Evolutionary conservation across 139 green algal genomes (phyloP).

Genomic region (Chara braunii): DNA sequence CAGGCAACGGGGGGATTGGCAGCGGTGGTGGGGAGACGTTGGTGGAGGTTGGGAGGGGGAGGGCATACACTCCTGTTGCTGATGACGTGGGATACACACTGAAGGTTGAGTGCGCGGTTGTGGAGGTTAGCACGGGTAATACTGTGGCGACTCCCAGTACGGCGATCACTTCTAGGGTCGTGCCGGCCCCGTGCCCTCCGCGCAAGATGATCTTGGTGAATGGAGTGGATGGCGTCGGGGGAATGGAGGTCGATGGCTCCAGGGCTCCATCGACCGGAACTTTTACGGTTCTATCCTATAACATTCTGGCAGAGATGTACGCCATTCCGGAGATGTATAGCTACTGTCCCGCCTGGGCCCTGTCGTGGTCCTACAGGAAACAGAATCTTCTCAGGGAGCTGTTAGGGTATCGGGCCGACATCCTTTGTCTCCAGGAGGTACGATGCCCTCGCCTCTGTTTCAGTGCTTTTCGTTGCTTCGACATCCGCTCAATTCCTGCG

Average conservation of each 20-base stretch:
- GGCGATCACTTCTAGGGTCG: slow-evolving; percentile 67
- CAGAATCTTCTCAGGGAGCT: slow-evolving; percentile 90
- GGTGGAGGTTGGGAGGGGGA: slow-evolving; percentile 52
- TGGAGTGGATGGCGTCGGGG: slow-evolving; percentile 14
- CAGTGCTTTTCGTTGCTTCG: too few relatives aligned
- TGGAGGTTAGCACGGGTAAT: slow-evolving; percentile 33
- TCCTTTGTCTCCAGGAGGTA: slow-evolving; percentile 88
- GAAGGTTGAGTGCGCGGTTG: slow-evolving; percentile 64
- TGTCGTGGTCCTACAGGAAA: slow-evolving; percentile 86
- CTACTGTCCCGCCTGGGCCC: slow-evolving; percentile 78
- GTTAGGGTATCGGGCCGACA: slow-evolving; percentile 77
- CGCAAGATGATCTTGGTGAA: slow-evolving; percentile 65
- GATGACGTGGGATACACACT: slow-evolving; percentile 85
- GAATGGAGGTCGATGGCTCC: neutral
- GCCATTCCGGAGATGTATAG: slow-evolving; percentile 76
- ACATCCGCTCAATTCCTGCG: too few relatives aligned
- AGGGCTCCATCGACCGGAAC: slow-evolving; percentile 23
- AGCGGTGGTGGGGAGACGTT: slow-evolving; percentile 21
- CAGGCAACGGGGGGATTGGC: too few relatives aligned
- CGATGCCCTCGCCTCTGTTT: too few relatives aligned
- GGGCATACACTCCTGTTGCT: slow-evolving; percentile 62
- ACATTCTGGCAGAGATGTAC: slow-evolving; percentile 96
- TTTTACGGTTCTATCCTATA: slow-evolving; percentile 94
- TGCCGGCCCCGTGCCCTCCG: slow-evolving; percentile 58
- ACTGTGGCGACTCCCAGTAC: slow-evolving; percentile 16